Percentiles rank a stretch among this genome's conserved stretches.
Evolutionary conservation across 78 protist genomes (phyloP).

Genomic region (Emiliania huxleyi): DNA sequence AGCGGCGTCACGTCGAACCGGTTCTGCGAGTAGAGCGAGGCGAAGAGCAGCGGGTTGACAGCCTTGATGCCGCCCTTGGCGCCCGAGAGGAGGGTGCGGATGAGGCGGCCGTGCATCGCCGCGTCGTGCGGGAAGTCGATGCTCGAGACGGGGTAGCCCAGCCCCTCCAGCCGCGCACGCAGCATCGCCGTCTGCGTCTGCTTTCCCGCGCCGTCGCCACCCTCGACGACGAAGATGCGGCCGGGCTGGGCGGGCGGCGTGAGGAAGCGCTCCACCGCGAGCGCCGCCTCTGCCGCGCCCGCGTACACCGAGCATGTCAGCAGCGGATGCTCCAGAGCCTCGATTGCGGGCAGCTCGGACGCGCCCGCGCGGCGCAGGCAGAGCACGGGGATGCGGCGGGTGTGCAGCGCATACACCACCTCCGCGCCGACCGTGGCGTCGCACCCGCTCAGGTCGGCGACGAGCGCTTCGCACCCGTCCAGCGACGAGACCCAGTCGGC

Average conservation of each 20-base stretch:
- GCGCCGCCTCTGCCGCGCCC: background rate
- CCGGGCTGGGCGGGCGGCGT: background rate
- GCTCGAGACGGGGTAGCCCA: constrained; percentile 22
- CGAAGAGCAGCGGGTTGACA: constrained; percentile 34
- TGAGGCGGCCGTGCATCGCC: background rate
- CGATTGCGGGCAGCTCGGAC: background rate
- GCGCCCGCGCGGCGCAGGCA: background rate
- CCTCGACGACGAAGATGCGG: constrained; percentile 33
- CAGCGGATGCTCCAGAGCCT: background rate
- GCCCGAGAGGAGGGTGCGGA: constrained; percentile 30
- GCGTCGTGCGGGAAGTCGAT: constrained; percentile 48
- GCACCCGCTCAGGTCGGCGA: background rate
- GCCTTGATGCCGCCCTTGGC: background rate
- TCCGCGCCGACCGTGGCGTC: background rate
- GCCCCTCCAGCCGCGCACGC: background rate
- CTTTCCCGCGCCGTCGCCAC: constrained; percentile 57
- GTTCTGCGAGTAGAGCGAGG: constrained; percentile 45
- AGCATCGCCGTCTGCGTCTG: constrained; percentile 36
- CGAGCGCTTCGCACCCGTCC: background rate
- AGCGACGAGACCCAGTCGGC: background rate
- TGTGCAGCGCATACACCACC: background rate
- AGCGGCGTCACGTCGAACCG: background rate
- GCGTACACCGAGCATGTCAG: background rate
- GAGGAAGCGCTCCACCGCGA: background rate
- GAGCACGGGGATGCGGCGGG: background rate